Evolutionary conservation across 768 basidiomycete genomes (phyloP).

Genomic region (Lyophyllum shimeji): DNA sequence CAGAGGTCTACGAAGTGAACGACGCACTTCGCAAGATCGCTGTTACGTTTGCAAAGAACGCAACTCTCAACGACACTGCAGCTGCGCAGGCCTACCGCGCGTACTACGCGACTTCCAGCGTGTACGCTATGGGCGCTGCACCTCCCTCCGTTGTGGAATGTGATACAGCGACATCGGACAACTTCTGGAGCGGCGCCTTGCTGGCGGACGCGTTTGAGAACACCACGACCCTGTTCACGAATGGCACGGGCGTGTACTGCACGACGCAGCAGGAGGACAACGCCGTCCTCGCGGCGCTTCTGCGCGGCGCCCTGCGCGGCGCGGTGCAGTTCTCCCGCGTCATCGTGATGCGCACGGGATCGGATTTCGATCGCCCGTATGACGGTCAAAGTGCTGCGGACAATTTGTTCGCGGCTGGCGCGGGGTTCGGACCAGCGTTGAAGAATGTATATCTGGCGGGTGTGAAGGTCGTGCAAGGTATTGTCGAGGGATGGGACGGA

Average conservation of each 20-base stretch:
- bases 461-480: constrained; percentile 13
- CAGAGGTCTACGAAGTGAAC: constrained; percentile 13
- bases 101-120: neutral
- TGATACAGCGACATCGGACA: constrained; percentile 14
- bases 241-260: constrained; percentile 12
- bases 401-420: constrained; percentile 6
- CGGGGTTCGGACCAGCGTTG: constrained; percentile 8
- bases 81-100: constrained; percentile 7
- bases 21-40: constrained; percentile 13
- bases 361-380: constrained; percentile 14
- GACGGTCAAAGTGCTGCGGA: constrained; percentile 10
- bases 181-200: constrained; percentile 10
- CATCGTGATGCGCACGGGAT: constrained; percentile 10
- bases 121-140: constrained; percentile 5
- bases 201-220: constrained; percentile 14
- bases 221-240: constrained; percentile 10
- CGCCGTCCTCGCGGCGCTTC: constrained; percentile 7
- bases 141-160: constrained; percentile 13
- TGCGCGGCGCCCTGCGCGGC: constrained; percentile 4
- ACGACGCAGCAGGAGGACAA: constrained; percentile 16
- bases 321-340: constrained; percentile 7
- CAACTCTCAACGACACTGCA: constrained; percentile 1
- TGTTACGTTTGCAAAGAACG: constrained; percentile 5
- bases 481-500: constrained; percentile 9
- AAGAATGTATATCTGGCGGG: constrained; percentile 10